Evolutionary conservation across 108 stramenopile species (phyloP).

Genomic region (Asterionellopsis glacialis): DNA sequence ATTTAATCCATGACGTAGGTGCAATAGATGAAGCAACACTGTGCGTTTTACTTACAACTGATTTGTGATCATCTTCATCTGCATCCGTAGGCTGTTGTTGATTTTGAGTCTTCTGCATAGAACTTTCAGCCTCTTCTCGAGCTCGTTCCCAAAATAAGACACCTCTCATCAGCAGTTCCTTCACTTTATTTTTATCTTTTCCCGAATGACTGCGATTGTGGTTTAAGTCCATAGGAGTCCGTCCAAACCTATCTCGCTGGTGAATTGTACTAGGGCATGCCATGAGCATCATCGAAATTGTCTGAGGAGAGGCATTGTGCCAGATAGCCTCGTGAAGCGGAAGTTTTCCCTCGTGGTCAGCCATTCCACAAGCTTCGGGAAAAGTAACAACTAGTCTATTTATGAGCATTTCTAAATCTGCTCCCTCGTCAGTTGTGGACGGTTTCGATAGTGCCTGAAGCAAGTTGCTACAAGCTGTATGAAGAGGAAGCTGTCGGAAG

Average conservation of each 20-base stretch:
- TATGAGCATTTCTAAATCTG: constrained; percentile 8
- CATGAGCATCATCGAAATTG: constrained; percentile 8
- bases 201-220: neutral
- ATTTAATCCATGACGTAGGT: constrained; percentile 4
- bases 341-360: constrained; percentile 4
- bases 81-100: constrained; percentile 1
- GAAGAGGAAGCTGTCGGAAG: constrained; percentile 7
- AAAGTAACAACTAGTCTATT: constrained; percentile 3
- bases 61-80: neutral
- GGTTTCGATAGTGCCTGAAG: neutral
- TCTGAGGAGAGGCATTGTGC: constrained; percentile 10
- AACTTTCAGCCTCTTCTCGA: constrained; percentile 1
- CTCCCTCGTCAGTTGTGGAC: neutral
- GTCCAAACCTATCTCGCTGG: constrained; percentile 9
- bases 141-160: constrained; percentile 9
- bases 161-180: constrained; percentile 3
- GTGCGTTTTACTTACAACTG: neutral
- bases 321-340: constrained; percentile 18
- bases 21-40: neutral
- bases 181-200: neutral
- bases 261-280: constrained; percentile 1
- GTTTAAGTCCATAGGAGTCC: constrained; percentile 1
- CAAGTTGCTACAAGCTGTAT: constrained; percentile 10
- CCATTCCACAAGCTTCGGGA: constrained; percentile 7
- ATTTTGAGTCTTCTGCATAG: neutral